Percentiles rank a stretch among this genome's conserved stretches.
Conservation (phyloP, 2,329 filamentous ascomycete genomes). For the Aspergillus quadricinctus region DNA sequence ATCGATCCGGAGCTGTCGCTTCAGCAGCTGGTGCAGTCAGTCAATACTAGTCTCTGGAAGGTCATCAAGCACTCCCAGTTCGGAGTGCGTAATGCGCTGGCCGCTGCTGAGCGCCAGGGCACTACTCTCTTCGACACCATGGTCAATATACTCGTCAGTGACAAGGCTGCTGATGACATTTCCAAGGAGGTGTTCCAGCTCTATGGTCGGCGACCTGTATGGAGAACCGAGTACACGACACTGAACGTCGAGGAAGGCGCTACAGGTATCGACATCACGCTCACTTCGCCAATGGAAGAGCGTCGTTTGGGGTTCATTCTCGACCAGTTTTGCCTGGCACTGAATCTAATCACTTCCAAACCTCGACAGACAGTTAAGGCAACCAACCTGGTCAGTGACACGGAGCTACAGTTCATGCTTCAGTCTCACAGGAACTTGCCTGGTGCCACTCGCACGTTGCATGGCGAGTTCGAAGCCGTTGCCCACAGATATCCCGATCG, state of each 20-base stretch:
- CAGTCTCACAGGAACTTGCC: neutral
- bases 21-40: neutral
- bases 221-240: conserved; percentile 2
- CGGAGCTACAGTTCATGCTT: neutral
- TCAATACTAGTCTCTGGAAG: neutral
- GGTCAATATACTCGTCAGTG: conserved; percentile 3
- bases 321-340: neutral
- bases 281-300: neutral
- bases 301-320: neutral
- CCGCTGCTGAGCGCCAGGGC: neutral
- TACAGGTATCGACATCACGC: neutral
- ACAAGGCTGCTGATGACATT: neutral
- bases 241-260: neutral
- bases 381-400: neutral
- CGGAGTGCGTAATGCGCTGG: neutral
- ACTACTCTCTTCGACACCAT: conserved; percentile 3
- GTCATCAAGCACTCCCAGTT: neutral
- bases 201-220: neutral
- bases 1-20: neutral
- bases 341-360: neutral
- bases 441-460: neutral
- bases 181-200: conserved; percentile 3
- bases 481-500: neutral
- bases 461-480: neutral
- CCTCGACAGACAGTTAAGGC: neutral